Base-by-base conservation (phyloP, 768 basidiomycete species). In the Filobasidium wieringae region DNA sequence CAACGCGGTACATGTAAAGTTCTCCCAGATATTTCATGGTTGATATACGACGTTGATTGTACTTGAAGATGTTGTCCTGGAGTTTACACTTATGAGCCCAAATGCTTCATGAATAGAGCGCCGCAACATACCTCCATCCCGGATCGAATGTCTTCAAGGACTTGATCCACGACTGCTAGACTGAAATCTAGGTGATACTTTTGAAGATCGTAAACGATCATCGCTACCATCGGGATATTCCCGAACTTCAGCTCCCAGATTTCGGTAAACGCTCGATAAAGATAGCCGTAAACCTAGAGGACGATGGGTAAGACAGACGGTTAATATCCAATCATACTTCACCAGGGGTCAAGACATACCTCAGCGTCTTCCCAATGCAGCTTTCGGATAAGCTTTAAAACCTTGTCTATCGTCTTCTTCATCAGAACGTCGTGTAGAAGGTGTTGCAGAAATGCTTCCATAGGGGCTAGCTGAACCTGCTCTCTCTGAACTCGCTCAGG, bases 201-300 rank as follows among this genome's bases (percentile, higher is more conserved):
- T 69, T 92, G 88, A 43, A 99, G 78, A 69, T 97, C 95, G 68
- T 92, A 92, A 2, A 92, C 86, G 58, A 97, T 77, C 82, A 95
- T 93, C 11, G 95, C 92, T 51, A 97, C 78, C 29, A 95, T 79
- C 56, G 84, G 81, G 65, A 99, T 82, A 67, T 88, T 93, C 59
- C 84, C 80, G 69, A 85, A 97, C 68, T 90, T 93, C 75, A 96
- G 81, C 72, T 97, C 97, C 91, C 93, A 95, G 2, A 93, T 87
- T 67, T 95, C 93, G n/a, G 87, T 88, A 76, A 99, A 99, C 37
- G 88, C 82, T 69, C 88, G 87, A 76, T 85, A 83, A 7, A 97
- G 78, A 24, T 80, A 81, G 27, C 79, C 79, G 36, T 80, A 79
- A 30, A 86, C 77, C 75, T 78, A 41, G 2, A 32, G n/a, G n/a